phyloP scores from a whole-genome alignment of 2,329 filamentous ascomycete species.

The Aspergillus sp. region DNA sequence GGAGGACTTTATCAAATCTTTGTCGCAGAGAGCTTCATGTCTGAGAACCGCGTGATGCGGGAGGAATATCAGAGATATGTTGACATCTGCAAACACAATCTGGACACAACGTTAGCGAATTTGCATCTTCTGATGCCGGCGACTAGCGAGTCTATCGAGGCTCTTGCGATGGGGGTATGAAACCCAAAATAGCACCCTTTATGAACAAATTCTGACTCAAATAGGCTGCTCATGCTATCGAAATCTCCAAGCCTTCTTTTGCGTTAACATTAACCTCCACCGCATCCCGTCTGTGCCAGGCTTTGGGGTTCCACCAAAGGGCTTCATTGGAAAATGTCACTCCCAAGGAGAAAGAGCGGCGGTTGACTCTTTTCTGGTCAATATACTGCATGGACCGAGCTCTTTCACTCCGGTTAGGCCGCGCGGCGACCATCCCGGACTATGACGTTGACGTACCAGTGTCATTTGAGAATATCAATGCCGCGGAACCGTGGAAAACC shows the following conservation, averaged over 20 bases:
- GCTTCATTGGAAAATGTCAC: conserved; percentile 28
- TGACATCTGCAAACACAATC: conserved; percentile 42
- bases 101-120: conserved; percentile 47
- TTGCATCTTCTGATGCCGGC: conserved; percentile 59
- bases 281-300: conserved; percentile 61
- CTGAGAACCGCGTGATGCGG: conserved; percentile 18
- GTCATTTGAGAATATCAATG: conserved; percentile 7
- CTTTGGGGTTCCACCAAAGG: conserved; percentile 58
- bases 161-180: conserved; percentile 59
- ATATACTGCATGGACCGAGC: conserved; percentile 60
- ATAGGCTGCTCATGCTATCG: conserved; percentile 62
- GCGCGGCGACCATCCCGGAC: conserved; percentile 58
- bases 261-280: conserved; percentile 64
- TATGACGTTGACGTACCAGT: conserved; percentile 56
- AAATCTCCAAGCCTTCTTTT: conserved; percentile 61
- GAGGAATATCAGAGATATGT: conserved; percentile 32
- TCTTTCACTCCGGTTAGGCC: conserved; percentile 59
- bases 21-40: conserved; percentile 26
- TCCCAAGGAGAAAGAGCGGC: conserved; percentile 29
- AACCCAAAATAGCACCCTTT: not conserved
- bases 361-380: conserved; percentile 55
- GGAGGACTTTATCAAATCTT: conserved; percentile 41
- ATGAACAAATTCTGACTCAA: conserved; percentile 5
- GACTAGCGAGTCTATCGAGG: conserved; percentile 57
- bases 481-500: conserved; percentile 39